Conservation (phyloP, 202 grass and related monocot genomes). For the Brachypodium distachyon region DNA sequence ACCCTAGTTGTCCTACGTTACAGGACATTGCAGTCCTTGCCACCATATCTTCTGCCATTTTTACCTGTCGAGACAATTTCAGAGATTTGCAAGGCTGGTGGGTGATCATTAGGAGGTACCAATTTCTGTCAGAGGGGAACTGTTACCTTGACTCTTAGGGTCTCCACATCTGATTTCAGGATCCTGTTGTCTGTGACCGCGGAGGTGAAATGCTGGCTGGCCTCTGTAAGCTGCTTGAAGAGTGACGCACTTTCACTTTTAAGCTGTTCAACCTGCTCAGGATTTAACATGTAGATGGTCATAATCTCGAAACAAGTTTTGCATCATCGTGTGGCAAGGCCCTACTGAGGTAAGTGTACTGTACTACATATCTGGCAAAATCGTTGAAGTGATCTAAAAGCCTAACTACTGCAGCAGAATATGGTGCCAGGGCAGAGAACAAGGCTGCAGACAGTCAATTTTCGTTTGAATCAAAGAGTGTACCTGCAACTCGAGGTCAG, state of each 20-base stretch:
- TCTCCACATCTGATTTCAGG: conserved; percentile 85
- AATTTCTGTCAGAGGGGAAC: neutral
- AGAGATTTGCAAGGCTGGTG: neutral
- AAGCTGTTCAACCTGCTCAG: conserved; percentile 61
- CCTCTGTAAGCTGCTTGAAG: conserved; percentile 56
- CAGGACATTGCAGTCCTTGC: conserved; percentile 49
- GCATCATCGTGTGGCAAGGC: neutral
- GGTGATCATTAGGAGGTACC: neutral
- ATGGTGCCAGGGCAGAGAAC: neutral
- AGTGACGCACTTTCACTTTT: conserved; percentile 57
- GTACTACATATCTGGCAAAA: no score
- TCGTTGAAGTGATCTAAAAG: no score
- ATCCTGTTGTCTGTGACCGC: conserved; percentile 64
- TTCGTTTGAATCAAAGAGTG: neutral
- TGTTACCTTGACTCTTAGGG: conserved; percentile 66
- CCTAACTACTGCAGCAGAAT: no score
- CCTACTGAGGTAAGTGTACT: neutral
- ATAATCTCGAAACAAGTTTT: conserved; percentile 7
- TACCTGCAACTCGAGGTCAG: conserved; percentile 80
- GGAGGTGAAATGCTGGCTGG: conserved; percentile 67
- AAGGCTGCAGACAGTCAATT: neutral
- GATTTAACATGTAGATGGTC: neutral
- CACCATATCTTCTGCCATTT: conserved; percentile 87
- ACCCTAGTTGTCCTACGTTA: conserved; percentile 50
- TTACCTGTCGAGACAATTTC: conserved; percentile 40